Evolutionary conservation across 805 yeast species (phyloP).

Genomic region (Komagataella phaffii): DNA sequence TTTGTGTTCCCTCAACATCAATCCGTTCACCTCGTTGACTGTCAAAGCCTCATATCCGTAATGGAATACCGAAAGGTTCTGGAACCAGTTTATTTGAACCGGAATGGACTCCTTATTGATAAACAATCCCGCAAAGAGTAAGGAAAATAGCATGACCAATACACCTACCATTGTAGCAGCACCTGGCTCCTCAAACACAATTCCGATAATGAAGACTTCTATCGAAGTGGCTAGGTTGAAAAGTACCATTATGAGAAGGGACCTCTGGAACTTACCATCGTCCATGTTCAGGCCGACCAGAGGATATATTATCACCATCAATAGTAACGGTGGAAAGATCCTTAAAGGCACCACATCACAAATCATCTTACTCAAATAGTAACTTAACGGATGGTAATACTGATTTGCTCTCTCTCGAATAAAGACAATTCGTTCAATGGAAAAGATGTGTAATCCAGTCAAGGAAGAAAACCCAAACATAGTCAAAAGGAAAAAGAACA

Average conservation of each 20-base stretch:
- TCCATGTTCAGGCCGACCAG: slow-evolving; percentile 78
- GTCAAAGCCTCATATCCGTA: slow-evolving; percentile 90
- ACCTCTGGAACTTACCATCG: slow-evolving; percentile 58
- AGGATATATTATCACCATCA: slow-evolving; percentile 77
- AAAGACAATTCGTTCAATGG: slow-evolving; percentile 79
- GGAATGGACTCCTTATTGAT: slow-evolving; percentile 60
- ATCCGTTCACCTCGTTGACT: slow-evolving; percentile 83
- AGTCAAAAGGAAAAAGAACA: slow-evolving; percentile 83
- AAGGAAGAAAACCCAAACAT: slow-evolving; percentile 89
- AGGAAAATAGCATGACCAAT: slow-evolving; percentile 66
- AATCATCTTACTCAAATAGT: slow-evolving; percentile 70
- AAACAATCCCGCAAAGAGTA: slow-evolving; percentile 88
- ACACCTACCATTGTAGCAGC: slow-evolving; percentile 87
- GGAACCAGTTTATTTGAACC: slow-evolving; percentile 48
- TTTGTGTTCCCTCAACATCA: slow-evolving; percentile 75
- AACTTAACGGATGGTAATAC: slow-evolving; percentile 79
- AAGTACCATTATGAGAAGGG: slow-evolving; percentile 55
- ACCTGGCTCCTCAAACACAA: slow-evolving; percentile 76
- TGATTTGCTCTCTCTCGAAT: slow-evolving; percentile 90
- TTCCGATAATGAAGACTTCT: slow-evolving; percentile 80
- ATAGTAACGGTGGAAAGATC: slow-evolving; percentile 79
- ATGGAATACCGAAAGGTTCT: slow-evolving; percentile 83
- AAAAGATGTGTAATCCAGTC: slow-evolving; percentile 83
- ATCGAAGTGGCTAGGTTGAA: slow-evolving; percentile 82
- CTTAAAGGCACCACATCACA: slow-evolving; percentile 91